Conservation (phyloP, 1,284 basidiomycete species). For the Puccinia polysora region DNA sequence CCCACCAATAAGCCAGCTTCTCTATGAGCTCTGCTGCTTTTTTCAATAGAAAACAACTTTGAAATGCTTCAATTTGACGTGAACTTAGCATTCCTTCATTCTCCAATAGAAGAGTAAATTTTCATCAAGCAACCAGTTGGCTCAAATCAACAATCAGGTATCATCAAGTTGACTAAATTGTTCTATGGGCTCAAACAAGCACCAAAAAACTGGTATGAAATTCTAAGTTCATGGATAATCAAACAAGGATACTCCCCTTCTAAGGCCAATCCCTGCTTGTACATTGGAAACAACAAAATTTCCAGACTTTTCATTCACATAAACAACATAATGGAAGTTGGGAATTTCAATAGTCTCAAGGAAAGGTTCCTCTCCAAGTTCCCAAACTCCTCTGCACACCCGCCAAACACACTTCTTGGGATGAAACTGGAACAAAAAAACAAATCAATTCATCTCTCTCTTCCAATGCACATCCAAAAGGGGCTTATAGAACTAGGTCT, state of each 20-base stretch:
- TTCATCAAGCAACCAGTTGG: slow-evolving; percentile 54
- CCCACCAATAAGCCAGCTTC: slow-evolving; percentile 54
- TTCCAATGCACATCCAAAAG: background rate
- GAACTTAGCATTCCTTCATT: slow-evolving; percentile 56
- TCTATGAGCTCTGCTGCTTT: slow-evolving; percentile 53
- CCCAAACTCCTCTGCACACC: background rate
- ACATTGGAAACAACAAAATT: background rate
- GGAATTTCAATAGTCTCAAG: background rate
- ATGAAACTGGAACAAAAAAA: background rate
- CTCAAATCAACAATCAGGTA: background rate
- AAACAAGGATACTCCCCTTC: background rate
- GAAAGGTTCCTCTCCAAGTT: background rate
- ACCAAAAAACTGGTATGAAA: background rate
- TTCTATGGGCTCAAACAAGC: slow-evolving; percentile 3
- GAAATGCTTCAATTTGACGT: slow-evolving; percentile 56
- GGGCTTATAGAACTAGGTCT: background rate
- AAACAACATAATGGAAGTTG: background rate
- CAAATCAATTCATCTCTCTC: background rate
- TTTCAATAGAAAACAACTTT: slow-evolving; percentile 52
- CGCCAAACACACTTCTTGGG: background rate
- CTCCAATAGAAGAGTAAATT: slow-evolving; percentile 54
- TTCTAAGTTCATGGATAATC: background rate
- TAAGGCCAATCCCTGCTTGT: background rate
- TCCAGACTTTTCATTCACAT: background rate
- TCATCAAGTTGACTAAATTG: background rate